Conservation (phyloP, 352 stramenopile species). For the Peronospora belbahrii region DNA sequence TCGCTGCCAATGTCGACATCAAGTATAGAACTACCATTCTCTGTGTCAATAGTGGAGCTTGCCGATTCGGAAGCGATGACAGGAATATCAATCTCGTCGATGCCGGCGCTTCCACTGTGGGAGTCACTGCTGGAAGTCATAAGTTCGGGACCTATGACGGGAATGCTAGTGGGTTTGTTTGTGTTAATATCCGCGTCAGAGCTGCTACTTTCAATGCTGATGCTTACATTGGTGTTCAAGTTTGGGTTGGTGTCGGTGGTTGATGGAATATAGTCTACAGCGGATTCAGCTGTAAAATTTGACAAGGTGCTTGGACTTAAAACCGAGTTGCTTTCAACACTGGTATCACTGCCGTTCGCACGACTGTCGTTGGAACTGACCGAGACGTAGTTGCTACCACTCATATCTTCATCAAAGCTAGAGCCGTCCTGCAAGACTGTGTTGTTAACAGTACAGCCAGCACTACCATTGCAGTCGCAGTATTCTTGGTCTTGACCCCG, state of each 20-base stretch:
- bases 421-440: neutral
- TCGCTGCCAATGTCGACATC: neutral
- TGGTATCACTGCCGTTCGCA: constrained; percentile 6
- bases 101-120: too few species aligned
- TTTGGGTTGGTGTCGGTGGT: neutral
- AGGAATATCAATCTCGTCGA: neutral
- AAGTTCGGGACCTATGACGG: too few species aligned
- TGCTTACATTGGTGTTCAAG: neutral
- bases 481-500: constrained; percentile 8
- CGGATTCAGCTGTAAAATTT: neutral
- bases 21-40: neutral
- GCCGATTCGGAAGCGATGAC: neutral
- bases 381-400: neutral
- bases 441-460: neutral
- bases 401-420: neutral
- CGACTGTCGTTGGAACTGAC: neutral
- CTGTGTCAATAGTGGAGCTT: neutral
- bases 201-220: too few species aligned
- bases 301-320: neutral
- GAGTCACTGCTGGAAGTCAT: too few species aligned
- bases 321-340: neutral
- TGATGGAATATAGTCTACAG: neutral
- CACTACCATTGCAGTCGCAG: constrained; percentile 7
- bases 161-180: too few species aligned
- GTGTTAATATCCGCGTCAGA: too few species aligned